Evolutionary conservation across 495 filamentous ascomycete genomes (phyloP), one percentile per base, ranked within the genome.

Genomic region (Niebla homalea): DNA sequence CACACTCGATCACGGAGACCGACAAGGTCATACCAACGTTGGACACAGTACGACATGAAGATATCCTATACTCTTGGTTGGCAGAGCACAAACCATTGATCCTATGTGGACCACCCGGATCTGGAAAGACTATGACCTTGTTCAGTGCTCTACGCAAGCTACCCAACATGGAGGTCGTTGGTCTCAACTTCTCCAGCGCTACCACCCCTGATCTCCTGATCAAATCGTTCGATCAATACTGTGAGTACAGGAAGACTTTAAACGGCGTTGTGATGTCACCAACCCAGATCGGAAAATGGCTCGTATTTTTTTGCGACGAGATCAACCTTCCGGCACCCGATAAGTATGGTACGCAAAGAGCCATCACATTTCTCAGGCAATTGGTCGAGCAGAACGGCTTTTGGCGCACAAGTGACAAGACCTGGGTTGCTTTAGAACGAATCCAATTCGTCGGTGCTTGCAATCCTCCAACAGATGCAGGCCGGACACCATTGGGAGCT

Each of bases 201-300:
- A 99, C 92, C 1, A 97, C 93, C 2, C 93, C 92, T 15, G 93
- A 96, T 66, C 78, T 99, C 21, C 77, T 99, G 54, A 85, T 99
- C 68, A 97, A 97, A 74, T 97, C 93, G 0, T 95, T 99, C 54
- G 92, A 97, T 68, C 92, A 99, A 64, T 96, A 99, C 62, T 99
- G 92, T 65, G 92, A 99, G 65, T 99, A 99, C 67, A 87, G 87
- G 68, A 97, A 97, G 75, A 97, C 92, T 15, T 70, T 97, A 21
- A 97, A 90, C 58, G 92, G 92, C 42, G 87, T 97, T 21, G 83
- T 95, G 54, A 84, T 99, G 61, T 94, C 90, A 43, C 92, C 92
- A 2, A 92, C 81, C 41, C 93, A 97, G 60, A 90, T 99, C 61
- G 92, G 92, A 26, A 83, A 93, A 57, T 99, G 92, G 92, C 75